phyloP scores from a whole-genome alignment of 2,329 filamentous ascomycete species.

The Penicillium expansum region DNA sequence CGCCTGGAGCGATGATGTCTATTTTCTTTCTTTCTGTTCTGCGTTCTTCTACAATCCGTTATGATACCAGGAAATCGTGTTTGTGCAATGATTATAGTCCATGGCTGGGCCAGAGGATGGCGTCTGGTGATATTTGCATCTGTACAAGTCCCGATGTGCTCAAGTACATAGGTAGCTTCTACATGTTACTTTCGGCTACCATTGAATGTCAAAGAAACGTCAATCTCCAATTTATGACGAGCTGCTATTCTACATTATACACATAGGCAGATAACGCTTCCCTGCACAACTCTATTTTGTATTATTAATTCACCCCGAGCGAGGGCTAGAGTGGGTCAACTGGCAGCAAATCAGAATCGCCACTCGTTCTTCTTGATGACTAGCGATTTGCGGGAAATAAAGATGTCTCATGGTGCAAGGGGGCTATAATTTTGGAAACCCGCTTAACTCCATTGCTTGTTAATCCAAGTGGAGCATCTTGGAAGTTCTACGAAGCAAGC shows the following conservation, averaged over 20 bases:
- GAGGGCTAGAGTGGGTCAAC: not conserved
- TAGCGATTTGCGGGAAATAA: not conserved
- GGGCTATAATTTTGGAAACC: not conserved
- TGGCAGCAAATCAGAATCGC: not conserved
- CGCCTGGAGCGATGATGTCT: constrained; percentile 26
- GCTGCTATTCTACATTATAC: not conserved
- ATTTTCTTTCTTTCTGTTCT: not conserved
- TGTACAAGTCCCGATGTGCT: not conserved
- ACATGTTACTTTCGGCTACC: not conserved
- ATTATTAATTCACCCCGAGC: constrained; percentile 5
- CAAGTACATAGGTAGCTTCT: not conserved
- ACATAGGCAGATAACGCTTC: not conserved
- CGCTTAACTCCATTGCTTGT: not conserved
- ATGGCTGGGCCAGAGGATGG: constrained; percentile 1
- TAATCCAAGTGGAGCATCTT: not conserved
- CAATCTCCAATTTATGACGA: not conserved
- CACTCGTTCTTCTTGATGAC: not conserved
- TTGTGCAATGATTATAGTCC: not conserved
- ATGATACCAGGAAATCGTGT: constrained; percentile 8
- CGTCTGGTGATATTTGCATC: not conserved
- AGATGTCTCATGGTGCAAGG: not conserved
- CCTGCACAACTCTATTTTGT: not conserved
- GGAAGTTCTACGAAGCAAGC: not conserved
- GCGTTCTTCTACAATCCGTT: not conserved
- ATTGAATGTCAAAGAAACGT: not conserved